Evolutionary conservation across 805 yeast genomes (phyloP).

Genomic region (Citeromyces matritensis): DNA sequence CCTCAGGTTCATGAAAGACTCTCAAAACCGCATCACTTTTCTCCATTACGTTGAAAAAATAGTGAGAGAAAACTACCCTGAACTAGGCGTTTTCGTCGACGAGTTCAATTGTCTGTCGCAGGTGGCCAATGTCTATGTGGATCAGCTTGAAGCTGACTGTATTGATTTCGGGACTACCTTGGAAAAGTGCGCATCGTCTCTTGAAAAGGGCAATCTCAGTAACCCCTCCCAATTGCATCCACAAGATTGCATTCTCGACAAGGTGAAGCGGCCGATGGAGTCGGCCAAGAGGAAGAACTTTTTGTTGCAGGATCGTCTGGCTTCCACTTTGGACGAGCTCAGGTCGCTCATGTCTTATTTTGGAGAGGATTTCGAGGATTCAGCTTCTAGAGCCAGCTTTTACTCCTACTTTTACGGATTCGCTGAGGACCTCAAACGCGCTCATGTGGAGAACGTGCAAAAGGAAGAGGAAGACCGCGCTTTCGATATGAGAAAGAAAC

Average conservation of each 20-base stretch:
- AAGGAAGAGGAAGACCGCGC: slow-evolving; percentile 55
- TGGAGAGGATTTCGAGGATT: slow-evolving; percentile 53
- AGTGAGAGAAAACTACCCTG: slow-evolving; percentile 51
- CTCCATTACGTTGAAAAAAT: slow-evolving; percentile 63
- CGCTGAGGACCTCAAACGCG: slow-evolving; percentile 44
- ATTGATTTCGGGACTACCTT: slow-evolving; percentile 34
- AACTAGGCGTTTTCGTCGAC: slow-evolving; percentile 41
- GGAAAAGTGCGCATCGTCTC: slow-evolving; percentile 32
- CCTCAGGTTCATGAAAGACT: slow-evolving; percentile 58
- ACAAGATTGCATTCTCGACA: slow-evolving; percentile 39
- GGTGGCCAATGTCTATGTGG: slow-evolving; percentile 47
- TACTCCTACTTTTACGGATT: slow-evolving; percentile 49
- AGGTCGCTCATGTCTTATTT: slow-evolving; percentile 50
- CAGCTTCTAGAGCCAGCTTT: slow-evolving; percentile 40
- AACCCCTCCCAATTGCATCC: slow-evolving; percentile 53
- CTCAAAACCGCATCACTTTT: slow-evolving; percentile 52
- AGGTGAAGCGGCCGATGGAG: slow-evolving; percentile 29
- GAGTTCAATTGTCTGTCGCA: slow-evolving; percentile 39
- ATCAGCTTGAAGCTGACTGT: slow-evolving; percentile 45
- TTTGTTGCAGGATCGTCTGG: slow-evolving; percentile 32
- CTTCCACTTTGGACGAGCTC: slow-evolving; percentile 32
- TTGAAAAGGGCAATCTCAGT: slow-evolving; percentile 51
- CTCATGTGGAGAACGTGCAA: slow-evolving; percentile 47
- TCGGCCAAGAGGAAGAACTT: slow-evolving; percentile 28
- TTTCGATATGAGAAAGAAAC: slow-evolving; percentile 46